A percentile compares a stretch with the other conserved stretches of the same genome.
These are phyloP conservation scores for Myxozyma geophila DNA, from an alignment of 805 yeast genomes.

Conservation along the genomic window DNA sequence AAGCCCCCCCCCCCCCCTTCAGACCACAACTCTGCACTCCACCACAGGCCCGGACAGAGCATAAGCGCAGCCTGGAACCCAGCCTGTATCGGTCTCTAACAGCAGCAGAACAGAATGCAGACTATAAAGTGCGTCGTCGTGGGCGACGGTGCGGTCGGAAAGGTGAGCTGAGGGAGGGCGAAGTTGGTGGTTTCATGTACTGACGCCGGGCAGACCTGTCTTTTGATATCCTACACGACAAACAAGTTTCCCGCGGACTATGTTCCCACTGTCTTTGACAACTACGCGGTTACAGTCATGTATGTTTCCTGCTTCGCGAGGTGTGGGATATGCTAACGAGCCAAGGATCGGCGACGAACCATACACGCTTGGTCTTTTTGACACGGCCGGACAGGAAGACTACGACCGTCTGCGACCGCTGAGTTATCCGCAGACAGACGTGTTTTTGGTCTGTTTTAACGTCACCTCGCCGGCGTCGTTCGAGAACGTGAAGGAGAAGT, in stretches of 20 bases:
- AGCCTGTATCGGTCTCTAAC: background rate
- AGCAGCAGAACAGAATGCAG: conserved; percentile 20
- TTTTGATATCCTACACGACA: conserved; percentile 92
- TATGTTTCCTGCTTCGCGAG: background rate
- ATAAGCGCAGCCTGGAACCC: too few relatives aligned
- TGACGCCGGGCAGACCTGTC: conserved; percentile 63
- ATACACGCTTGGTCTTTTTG: conserved; percentile 93
- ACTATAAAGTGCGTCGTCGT: conserved; percentile 89
- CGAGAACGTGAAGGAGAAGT: conserved; percentile 96
- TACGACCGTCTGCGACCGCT: conserved; percentile 96
- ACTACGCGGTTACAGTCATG: conserved; percentile 89
- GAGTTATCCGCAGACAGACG: conserved; percentile 96
- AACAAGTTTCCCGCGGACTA: conserved; percentile 97
- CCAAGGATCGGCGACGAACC: conserved; percentile 91
- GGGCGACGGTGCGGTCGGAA: conserved; percentile 99
- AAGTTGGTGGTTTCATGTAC: background rate
- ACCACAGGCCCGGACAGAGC: background rate
- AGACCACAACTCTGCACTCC: background rate
- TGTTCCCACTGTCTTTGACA: conserved; percentile 78
- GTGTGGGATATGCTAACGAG: conserved; percentile 2
- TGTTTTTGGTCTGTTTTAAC: conserved; percentile 91
- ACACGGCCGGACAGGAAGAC: conserved; percentile 99
- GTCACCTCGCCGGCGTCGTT: conserved; percentile 97
- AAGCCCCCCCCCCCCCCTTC: background rate
- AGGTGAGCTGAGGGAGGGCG: conserved; percentile 46